These are phyloP conservation scores for Apiospora aurea DNA, from an alignment of 2,329 filamentous ascomycete genomes.

Conservation along the genomic window DNA sequence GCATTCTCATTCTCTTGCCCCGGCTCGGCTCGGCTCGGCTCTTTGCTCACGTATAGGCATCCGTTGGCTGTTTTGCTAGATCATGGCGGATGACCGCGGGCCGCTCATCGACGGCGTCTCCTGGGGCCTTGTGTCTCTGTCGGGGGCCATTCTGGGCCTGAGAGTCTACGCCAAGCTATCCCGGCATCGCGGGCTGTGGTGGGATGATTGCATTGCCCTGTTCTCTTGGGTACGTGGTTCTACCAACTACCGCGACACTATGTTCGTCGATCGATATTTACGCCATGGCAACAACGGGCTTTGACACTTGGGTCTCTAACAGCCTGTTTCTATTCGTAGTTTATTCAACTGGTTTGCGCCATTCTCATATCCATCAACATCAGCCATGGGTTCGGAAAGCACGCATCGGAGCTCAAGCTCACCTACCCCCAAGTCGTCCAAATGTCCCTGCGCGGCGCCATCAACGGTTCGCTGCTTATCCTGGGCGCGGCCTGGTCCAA, in stretches of 20 bases:
- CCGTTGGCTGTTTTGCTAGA: background rate
- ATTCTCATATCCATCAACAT: constrained; percentile 27
- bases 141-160: constrained; percentile 16
- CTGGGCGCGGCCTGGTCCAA: constrained; percentile 41
- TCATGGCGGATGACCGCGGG: constrained; percentile 14
- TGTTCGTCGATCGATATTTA: background rate
- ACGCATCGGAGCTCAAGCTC: constrained; percentile 25
- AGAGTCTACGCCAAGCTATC: constrained; percentile 24
- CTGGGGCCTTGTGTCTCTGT: constrained; percentile 23
- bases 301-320: background rate
- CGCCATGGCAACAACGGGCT: too few relatives aligned
- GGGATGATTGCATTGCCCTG: constrained; percentile 25
- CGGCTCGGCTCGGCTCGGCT: background rate
- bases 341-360: constrained; percentile 29
- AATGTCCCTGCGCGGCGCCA: constrained; percentile 32
- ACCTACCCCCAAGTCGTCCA: constrained; percentile 28
- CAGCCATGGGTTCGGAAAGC: constrained; percentile 24
- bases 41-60: background rate
- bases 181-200: constrained; percentile 24
- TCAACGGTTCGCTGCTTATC: constrained; percentile 32
- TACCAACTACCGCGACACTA: background rate
- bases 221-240: constrained; percentile 24
- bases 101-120: constrained; percentile 23
- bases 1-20: background rate
- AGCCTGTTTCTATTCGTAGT: constrained; percentile 2